These are phyloP conservation scores for Telopea speciosissima DNA, from an alignment of 177 flowering plant species.

Conservation along the genomic window DNA sequence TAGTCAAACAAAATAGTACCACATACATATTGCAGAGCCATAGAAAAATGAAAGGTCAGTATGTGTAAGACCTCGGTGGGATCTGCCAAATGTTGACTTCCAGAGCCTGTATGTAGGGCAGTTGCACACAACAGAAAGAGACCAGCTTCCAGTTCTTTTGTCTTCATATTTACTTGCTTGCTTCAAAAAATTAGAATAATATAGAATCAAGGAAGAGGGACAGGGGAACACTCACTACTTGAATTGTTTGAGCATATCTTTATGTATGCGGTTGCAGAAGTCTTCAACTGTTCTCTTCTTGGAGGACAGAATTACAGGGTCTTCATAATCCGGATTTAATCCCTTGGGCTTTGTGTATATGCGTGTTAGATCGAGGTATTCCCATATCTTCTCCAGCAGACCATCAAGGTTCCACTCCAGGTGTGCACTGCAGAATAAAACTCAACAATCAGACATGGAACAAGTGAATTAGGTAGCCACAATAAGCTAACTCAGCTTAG, in stretches of 20 bases:
- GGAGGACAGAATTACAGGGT: slow-evolving; percentile 92
- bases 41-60: too few relatives aligned
- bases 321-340: slow-evolving; percentile 97
- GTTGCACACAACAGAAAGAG: background rate
- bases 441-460: background rate
- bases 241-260: slow-evolving; percentile 89
- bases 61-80: background rate
- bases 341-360: slow-evolving; percentile 99
- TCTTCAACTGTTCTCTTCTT: slow-evolving; percentile 85
- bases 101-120: slow-evolving; percentile 1
- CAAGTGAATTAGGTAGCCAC: background rate
- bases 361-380: slow-evolving; percentile 68
- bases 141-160: background rate
- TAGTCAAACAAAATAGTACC: too few relatives aligned
- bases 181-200: background rate
- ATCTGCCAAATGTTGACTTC: background rate
- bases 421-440: slow-evolving; percentile 67
- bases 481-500: background rate
- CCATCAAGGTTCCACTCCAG: slow-evolving; percentile 98
- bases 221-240: slow-evolving; percentile 63
- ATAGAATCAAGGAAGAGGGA: background rate
- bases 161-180: too few relatives aligned
- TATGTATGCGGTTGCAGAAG: slow-evolving; percentile 86
- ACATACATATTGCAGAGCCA: too few relatives aligned
- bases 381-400: slow-evolving; percentile 90